Base-by-base conservation (phyloP, 805 yeast genomes). In the Limtongozyma cylindracea region DNA sequence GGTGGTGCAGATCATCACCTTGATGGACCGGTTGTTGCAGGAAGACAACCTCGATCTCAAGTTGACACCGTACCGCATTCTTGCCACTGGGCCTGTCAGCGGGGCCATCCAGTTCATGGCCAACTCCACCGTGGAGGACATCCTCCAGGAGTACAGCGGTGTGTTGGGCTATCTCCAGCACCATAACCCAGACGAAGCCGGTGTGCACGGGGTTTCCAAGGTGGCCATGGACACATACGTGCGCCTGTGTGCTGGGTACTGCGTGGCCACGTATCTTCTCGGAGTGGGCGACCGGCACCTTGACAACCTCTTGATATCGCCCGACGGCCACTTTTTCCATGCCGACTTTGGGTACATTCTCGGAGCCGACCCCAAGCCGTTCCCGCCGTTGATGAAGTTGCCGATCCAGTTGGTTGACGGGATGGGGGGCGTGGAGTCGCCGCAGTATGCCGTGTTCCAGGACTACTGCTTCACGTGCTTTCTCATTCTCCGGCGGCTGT, bases 221-320 rank as follows among this genome's bases (percentile, higher is more conserved):
- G 61, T 60, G 31, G 76, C 68, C 1, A 77, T 88, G 93, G 96
- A 88, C 34, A 84, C 74, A 31, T 88, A 76, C 45, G 84, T 88
- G 5, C 64, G 82, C 31, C 77, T 94, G 3, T 78, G 95, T 39
- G 95, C 99, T 12, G 99, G 98, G 0, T 88, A 88, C 38, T 88
- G 95, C 50, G 96, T 88, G 1, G 74, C 88, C 12, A 88, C 98
- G 0, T 88, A 88, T 34, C 49, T 88, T 6, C 47, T 88, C 9
- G 99, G 98, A 5, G 95, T 88, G 6, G 99, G 99, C 10, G 99
- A 88, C 45, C 60, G 99, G 25, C 99, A 88, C 49, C 51, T 88
- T 29, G 99, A 88, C 37, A 88, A 88, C 36, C 47, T 88, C 29
- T 52, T 88, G 20, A 56, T 77, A 18, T 73, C 68, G 23, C 78